Evolutionary conservation across 2,329 filamentous ascomycete species (phyloP), one percentile per base, ranked within the genome.

Genomic region (Ophiostoma ips): DNA sequence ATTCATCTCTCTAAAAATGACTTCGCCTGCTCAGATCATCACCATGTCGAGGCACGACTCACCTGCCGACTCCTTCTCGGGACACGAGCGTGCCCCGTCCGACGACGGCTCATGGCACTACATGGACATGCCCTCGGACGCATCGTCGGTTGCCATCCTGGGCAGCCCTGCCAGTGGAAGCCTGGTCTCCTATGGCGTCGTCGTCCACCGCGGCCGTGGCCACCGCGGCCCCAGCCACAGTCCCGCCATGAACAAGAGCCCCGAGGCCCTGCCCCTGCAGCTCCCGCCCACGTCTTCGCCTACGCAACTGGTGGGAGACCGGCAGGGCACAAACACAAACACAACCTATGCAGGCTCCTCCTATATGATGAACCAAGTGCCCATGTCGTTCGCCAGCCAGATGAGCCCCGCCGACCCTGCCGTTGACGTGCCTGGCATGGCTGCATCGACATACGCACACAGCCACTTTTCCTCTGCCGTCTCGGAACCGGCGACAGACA

Each of bases 91-190:
- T 12, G 16, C 52, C 13, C 50, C 21, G 12, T 57, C 55, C 53
- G 69, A 72, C 37, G 69, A 71, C 50, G 58, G 57, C 34, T 66
- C 68, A 49, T 71, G 70, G 69, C 65, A 70, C 47, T 66, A 67
- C 41, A 59, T 71, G 52, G 64, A 68, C 52, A 63, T 64, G 50
- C 58, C 63, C 31, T 57, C 67, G 0, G 66, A 62, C 0, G 68
- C 69, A 1, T 69, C 69, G 0, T 54, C 55, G 2, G 62, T 68
- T 10, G 68, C 65, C 16, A 71, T 75, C 53, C 61, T 72, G 16
- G 67, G 70, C 24, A 75, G 74, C 54, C 73, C 75, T 5, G 68
- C 68, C 11, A 73, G 68, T 56, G 67, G 68, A 13, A 76, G 73
- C 52, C 60, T 77, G 56, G 68, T 66, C 35, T 73, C 73, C 19